These are phyloP conservation scores for Pichia paraexigua DNA, from an alignment of 805 yeast genomes.

Conservation along the genomic window DNA sequence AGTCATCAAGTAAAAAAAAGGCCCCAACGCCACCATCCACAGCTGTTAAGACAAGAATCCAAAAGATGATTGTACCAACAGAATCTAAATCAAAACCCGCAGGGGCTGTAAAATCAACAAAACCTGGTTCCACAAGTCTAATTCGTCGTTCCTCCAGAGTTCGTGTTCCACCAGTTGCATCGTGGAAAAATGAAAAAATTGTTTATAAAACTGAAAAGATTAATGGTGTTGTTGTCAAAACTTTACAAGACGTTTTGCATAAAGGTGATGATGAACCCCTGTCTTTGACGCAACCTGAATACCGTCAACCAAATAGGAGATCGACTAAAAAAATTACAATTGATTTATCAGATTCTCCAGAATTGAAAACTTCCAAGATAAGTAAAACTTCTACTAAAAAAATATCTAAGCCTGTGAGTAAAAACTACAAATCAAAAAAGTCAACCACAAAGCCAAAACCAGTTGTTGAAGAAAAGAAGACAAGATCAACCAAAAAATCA, in stretches of 20 bases:
- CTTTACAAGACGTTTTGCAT: slow-evolving; percentile 52
- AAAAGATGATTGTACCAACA: not conserved
- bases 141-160: slow-evolving; percentile 60
- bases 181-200: slow-evolving; percentile 76
- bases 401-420: not conserved
- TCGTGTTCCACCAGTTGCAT: slow-evolving; percentile 64
- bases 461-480: not conserved
- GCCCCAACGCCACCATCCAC: not conserved
- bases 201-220: slow-evolving; percentile 42
- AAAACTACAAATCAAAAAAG: not conserved
- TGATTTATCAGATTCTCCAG: not conserved
- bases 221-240: slow-evolving; percentile 45
- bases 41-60: not conserved
- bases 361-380: not conserved
- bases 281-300: not conserved
- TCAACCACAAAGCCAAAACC: not conserved
- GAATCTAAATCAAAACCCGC: not conserved
- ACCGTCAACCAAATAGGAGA: not conserved
- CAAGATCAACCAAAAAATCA: not conserved
- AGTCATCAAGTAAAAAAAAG: not conserved
- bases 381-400: not conserved
- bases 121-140: slow-evolving; percentile 21
- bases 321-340: not conserved
- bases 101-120: not conserved
- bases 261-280: slow-evolving; percentile 27